Evolutionary conservation across 73 alveolate genomes (phyloP), one percentile per base, ranked within the genome.

Genomic region (Halteria grandinella): DNA sequence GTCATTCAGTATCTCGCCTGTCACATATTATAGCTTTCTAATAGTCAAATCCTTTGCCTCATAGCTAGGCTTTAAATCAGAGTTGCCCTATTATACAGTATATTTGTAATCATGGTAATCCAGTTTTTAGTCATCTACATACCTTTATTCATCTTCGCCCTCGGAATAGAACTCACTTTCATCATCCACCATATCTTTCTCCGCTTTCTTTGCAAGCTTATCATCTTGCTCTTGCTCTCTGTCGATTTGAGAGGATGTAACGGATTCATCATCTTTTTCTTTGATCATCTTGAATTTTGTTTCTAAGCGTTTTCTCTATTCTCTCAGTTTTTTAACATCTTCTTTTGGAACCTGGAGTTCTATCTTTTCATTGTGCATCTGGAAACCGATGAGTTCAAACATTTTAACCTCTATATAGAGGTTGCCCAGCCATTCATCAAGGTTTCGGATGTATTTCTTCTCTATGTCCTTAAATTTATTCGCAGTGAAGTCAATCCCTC

Each of bases 381-480:
- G 28, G 49, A 79, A 82, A 15, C 79, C 94, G 25, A 75, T 64
- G 4, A 69, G 71, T 15, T 55, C 79, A 45, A 55, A 39, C 44
- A 36, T 50, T 33, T 75, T 69, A 8, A 71, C 72, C 31, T 84
- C 81, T 17, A 86, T 51, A 53, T 86, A 86, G 8, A 86, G 79
- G 37, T 86, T 86, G 55, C 94, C 75, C 37, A 79, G 69, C 94
- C 94, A 86, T 36, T 78, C 90, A 59, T 86, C 94, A 34, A 86
- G 45, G 48, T 79, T 79, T 37, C 82, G 36, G 15, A 43, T 77
- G 52, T 79, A 86, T 44, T 64, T 79, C n/a, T 49, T 83, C 76
- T 86, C 94, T 18, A 86, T 69, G 31, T 86, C 94, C 43, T 84
- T 79, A 57, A 75, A 86, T 43, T 86, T 86, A 41, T 86, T 87